Percentiles rank a stretch among this genome's conserved stretches.
Evolutionary conservation across 371 early-diverging fungal genomes (phyloP).

Genomic region (Zychaea mexicana): DNA sequence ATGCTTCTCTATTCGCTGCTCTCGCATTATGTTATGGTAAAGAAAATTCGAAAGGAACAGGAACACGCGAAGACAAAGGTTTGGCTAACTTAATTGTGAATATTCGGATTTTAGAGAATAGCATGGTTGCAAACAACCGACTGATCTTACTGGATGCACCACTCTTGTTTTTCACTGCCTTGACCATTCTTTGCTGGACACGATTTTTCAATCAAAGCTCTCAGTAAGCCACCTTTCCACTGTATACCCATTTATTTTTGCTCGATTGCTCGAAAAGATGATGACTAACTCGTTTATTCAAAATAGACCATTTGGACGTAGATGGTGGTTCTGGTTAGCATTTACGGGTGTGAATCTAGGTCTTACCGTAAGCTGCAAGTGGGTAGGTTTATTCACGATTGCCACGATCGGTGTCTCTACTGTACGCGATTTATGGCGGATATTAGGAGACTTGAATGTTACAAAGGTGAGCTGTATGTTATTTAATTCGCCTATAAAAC

Average conservation of each 20-base stretch:
- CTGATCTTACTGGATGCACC: slow-evolving; percentile 91
- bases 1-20: slow-evolving; percentile 72
- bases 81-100: neutral
- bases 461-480: slow-evolving; percentile 35
- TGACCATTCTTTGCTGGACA: slow-evolving; percentile 76
- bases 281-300: no score
- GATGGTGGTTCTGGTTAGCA: slow-evolving; percentile 77
- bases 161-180: slow-evolving; percentile 81
- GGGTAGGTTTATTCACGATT: slow-evolving; percentile 92
- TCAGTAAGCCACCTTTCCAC: neutral
- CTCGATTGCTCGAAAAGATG: no score
- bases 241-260: no score
- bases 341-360: slow-evolving; percentile 75
- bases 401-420: slow-evolving; percentile 85
- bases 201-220: slow-evolving; percentile 68
- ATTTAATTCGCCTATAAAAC: slow-evolving; percentile 6
- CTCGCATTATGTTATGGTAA: slow-evolving; percentile 72
- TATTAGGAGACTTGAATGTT: slow-evolving; percentile 71
- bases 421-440: slow-evolving; percentile 83
- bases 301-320: slow-evolving; percentile 61
- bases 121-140: slow-evolving; percentile 86
- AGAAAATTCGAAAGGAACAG: neutral
- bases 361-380: slow-evolving; percentile 74
- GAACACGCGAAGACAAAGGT: neutral
- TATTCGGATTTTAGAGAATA: slow-evolving; percentile 67